Percentiles rank a stretch among this genome's conserved stretches.
phyloP scores from a whole-genome alignment of 306 rosid species.

The Abrus precatorius region DNA sequence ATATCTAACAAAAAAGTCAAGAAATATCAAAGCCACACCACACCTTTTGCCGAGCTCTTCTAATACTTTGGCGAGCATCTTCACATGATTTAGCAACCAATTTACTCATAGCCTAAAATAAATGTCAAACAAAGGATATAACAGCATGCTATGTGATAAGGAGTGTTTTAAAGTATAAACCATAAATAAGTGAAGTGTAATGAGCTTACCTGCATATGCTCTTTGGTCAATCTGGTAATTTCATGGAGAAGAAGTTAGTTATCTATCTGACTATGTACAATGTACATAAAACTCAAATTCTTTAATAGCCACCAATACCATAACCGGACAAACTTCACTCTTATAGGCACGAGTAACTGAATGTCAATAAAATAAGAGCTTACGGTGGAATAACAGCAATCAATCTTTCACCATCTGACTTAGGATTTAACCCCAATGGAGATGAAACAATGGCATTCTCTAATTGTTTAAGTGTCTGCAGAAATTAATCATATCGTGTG shows the following conservation, averaged over 20 bases:
- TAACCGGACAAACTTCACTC: conserved; percentile 38
- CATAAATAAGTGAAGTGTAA: conserved; percentile 21
- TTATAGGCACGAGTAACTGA: conserved; percentile 20
- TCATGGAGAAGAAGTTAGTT: conserved; percentile 40
- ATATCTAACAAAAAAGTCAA: not conserved
- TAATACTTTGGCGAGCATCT: conserved; percentile 84
- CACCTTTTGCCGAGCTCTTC: conserved; percentile 97
- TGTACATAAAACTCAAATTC: conserved; percentile 5
- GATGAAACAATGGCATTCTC: conserved; percentile 89
- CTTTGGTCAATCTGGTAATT: conserved; percentile 87
- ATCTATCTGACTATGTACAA: conserved; percentile 25
- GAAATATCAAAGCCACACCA: conserved; percentile 32
- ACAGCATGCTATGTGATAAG: conserved; percentile 2
- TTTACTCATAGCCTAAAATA: conserved; percentile 77
- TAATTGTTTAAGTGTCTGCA: conserved; percentile 76
- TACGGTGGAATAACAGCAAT: conserved; percentile 96
- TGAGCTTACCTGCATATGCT: conserved; percentile 81
- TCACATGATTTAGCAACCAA: conserved; percentile 85
- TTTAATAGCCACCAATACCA: conserved; percentile 21
- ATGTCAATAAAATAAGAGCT: conserved; percentile 49
- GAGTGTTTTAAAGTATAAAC: not conserved
- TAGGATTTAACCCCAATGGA: conserved; percentile 90
- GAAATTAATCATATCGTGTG: conserved; percentile 19
- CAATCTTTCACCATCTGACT: conserved; percentile 84
- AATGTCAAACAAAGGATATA: conserved; percentile 39